Evolutionary conservation across 2,329 filamentous ascomycete genomes (phyloP).

Genomic region (Onygenales sp.): DNA sequence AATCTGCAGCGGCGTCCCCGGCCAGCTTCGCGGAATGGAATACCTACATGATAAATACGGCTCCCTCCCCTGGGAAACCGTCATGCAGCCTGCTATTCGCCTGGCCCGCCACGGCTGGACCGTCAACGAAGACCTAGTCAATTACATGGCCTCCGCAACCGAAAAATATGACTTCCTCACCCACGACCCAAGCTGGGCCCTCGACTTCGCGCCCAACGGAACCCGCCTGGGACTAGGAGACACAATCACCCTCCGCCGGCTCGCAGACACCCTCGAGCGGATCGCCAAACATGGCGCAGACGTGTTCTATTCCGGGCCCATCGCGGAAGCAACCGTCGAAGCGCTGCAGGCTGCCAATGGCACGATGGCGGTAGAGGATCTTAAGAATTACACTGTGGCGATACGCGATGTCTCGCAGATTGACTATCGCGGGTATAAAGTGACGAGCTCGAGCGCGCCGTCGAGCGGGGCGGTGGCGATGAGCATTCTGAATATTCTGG

Average conservation of each 20-base stretch:
- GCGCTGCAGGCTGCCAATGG: conserved; percentile 61
- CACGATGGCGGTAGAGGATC: conserved; percentile 74
- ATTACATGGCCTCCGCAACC: conserved; percentile 56
- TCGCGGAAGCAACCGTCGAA: conserved; percentile 64
- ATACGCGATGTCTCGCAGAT: conserved; percentile 55
- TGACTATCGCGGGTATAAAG: conserved; percentile 59
- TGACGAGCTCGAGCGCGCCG: conserved; percentile 60
- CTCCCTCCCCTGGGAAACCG: conserved; percentile 57
- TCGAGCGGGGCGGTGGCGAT: conserved; percentile 69
- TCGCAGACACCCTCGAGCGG: conserved; percentile 66
- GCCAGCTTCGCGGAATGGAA: conserved; percentile 64
- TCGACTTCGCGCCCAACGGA: conserved; percentile 82
- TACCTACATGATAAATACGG: conserved; percentile 59
- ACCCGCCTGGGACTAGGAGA: conserved; percentile 63
- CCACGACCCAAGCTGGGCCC: conserved; percentile 67
- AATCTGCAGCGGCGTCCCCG: conserved; percentile 43
- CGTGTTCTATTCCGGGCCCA: conserved; percentile 63
- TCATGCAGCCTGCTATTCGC: conserved; percentile 65
- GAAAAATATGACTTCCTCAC: conserved; percentile 57
- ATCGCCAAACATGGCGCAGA: conserved; percentile 66
- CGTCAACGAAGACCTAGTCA: conserved; percentile 63
- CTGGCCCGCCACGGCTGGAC: conserved; percentile 66
- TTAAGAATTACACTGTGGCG: conserved; percentile 62
- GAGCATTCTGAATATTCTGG: conserved; percentile 70
- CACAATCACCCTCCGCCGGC: conserved; percentile 68